Conservation (phyloP, 1,284 basidiomycete genomes). For the Ustilago bromivora region DNA sequence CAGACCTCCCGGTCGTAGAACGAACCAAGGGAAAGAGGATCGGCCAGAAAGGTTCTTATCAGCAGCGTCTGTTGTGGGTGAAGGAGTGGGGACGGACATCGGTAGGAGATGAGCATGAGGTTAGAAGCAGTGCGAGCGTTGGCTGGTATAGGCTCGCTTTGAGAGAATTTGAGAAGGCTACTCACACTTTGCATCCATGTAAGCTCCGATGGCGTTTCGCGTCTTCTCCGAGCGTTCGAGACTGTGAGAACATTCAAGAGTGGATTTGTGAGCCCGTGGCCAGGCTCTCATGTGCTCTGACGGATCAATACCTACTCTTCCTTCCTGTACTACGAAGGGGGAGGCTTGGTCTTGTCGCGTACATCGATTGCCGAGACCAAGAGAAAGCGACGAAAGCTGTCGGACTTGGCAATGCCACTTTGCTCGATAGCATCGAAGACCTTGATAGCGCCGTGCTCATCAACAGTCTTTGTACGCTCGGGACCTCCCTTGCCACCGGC, state of each 20-base stretch:
- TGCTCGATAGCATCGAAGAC: slow-evolving; percentile 79
- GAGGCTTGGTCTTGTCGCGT: slow-evolving; percentile 73
- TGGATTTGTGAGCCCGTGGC: background rate
- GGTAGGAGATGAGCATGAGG: background rate
- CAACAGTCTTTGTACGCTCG: slow-evolving; percentile 78
- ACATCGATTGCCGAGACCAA: slow-evolving; percentile 77
- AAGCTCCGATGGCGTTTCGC: slow-evolving; percentile 44
- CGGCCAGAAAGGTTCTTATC: slow-evolving; percentile 77
- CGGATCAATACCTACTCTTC: slow-evolving; percentile 71
- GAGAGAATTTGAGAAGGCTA: background rate
- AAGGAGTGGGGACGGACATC: background rate
- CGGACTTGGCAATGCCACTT: slow-evolving; percentile 70
- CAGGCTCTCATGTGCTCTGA: background rate
- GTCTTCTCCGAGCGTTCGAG: slow-evolving; percentile 67
- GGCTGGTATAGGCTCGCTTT: background rate
- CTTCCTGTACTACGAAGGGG: slow-evolving; percentile 42
- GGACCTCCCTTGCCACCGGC: slow-evolving; percentile 77
- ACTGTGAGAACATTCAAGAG: slow-evolving; percentile 15
- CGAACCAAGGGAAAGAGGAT: slow-evolving; percentile 77
- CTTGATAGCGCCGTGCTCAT: slow-evolving; percentile 79
- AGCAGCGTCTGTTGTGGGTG: slow-evolving; percentile 73
- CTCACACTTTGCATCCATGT: slow-evolving; percentile 49
- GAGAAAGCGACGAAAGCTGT: slow-evolving; percentile 75
- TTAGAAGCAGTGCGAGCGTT: background rate
- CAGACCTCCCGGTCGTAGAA: slow-evolving; percentile 78